phyloP scores from a whole-genome alignment of 2,329 filamentous ascomycete genomes.

The Atkinsonella hypoxylon region DNA sequence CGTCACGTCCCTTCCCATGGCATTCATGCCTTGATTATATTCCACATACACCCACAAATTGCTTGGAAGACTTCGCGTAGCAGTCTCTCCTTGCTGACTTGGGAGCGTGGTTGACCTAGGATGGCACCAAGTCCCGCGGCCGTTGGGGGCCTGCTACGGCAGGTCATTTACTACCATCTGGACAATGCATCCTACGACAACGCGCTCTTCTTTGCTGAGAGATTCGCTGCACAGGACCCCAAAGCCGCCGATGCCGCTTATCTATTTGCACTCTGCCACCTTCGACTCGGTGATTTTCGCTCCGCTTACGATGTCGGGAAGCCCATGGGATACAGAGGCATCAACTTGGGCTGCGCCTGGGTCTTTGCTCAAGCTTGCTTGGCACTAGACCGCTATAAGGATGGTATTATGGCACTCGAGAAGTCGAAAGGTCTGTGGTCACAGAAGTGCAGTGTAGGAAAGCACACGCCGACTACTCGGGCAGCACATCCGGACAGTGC shows the following conservation, averaged over 20 bases:
- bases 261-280: slow-evolving; percentile 73
- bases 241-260: slow-evolving; percentile 71
- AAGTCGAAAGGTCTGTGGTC: slow-evolving; percentile 68
- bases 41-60: background rate
- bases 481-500: slow-evolving; percentile 72
- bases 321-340: slow-evolving; percentile 54
- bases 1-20: slow-evolving; percentile 1
- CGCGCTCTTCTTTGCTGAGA: slow-evolving; percentile 85
- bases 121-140: slow-evolving; percentile 43
- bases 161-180: slow-evolving; percentile 57
- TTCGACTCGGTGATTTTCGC: slow-evolving; percentile 70
- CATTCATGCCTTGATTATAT: slow-evolving; percentile 2
- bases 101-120: slow-evolving; percentile 10
- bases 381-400: slow-evolving; percentile 62
- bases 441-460: slow-evolving; percentile 65
- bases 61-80: background rate
- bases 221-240: slow-evolving; percentile 73
- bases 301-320: slow-evolving; percentile 79
- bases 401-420: slow-evolving; percentile 75
- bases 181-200: slow-evolving; percentile 86
- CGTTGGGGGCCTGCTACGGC: slow-evolving; percentile 41
- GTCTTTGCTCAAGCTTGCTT: slow-evolving; percentile 85
- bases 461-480: slow-evolving; percentile 66
- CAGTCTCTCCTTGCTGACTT: background rate
- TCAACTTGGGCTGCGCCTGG: slow-evolving; percentile 78